These are phyloP conservation scores for Biscogniauxia marginata DNA, from an alignment of 2,329 filamentous ascomycete species.

Conservation along the genomic window DNA sequence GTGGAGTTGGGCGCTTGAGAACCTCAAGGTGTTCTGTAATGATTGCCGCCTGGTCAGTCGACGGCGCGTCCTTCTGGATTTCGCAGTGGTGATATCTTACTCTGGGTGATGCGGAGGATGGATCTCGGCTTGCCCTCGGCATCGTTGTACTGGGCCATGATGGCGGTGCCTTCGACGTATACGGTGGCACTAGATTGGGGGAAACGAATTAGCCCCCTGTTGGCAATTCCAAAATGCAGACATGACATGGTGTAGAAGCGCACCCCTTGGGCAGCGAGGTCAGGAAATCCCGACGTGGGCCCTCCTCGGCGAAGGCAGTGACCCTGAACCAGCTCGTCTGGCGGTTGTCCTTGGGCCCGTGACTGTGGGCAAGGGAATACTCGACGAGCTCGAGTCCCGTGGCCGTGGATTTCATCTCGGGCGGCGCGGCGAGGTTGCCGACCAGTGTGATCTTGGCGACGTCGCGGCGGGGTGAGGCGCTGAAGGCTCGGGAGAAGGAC, in stretches of 20 bases:
- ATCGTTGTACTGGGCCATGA: constrained; percentile 65
- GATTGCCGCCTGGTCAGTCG: constrained; percentile 3
- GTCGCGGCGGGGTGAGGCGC: constrained; percentile 61
- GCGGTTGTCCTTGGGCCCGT: constrained; percentile 66
- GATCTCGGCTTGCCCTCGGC: constrained; percentile 66
- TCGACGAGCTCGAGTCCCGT: constrained; percentile 72
- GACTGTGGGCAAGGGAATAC: constrained; percentile 72
- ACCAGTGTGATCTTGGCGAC: constrained; percentile 83
- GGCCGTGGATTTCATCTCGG: constrained; percentile 70
- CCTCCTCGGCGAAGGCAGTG: constrained; percentile 67
- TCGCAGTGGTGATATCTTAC: constrained; percentile 50
- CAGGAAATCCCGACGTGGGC: constrained; percentile 68
- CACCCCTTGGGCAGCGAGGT: constrained; percentile 81
- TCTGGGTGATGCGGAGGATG: constrained; percentile 71
- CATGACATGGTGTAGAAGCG: constrained; percentile 37
- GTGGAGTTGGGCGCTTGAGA: constrained; percentile 35
- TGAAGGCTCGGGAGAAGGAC: constrained; percentile 63
- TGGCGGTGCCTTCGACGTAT: constrained; percentile 79
- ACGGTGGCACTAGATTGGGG: constrained; percentile 63
- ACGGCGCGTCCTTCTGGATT: background rate
- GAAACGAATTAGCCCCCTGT: constrained; percentile 3
- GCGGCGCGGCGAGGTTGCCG: constrained; percentile 77
- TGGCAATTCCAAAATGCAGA: constrained; percentile 3
- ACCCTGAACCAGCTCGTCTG: constrained; percentile 85
- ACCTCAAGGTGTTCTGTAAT: constrained; percentile 46